Evolutionary conservation across 306 rosid species (phyloP), one percentile per base, ranked within the genome.

Genomic region (Medicago lupulina): DNA sequence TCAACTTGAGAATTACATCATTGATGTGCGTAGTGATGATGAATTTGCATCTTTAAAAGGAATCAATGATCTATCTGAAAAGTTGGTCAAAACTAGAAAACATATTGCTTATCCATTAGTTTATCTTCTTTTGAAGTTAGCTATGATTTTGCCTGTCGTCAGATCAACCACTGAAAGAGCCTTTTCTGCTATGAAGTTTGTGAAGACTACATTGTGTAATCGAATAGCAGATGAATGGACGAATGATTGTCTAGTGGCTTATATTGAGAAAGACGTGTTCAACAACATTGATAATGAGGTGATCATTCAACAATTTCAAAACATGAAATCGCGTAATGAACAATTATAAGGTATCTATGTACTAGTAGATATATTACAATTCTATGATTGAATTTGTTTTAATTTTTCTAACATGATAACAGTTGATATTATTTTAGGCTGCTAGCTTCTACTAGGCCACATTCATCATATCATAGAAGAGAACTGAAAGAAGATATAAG

Each of bases 381-480:
- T 7, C 15, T 31, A 31, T 31, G 7, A 61, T 31, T 60, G 31
- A 19, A 9, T 31, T 31, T 61, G 8, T 14, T 58, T 28, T 18
- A 9, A 3, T 9, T 0, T 14, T 60, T 10, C 21, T 10, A 21
- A 21, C 63, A 21, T 57, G n/a, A 57, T 57, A 21, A 19, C 4
- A 57, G 5, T 57, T 54, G 18, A 18, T 53, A 5, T 57, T 57
- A 57, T 55, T 21, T 21, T 21, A 11, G 7, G 15, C 19, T 19
- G 62, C 11, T 19, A 57, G 36, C 62, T 23, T 57, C 34, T 2
- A 57, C 62, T 57, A 57, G 15, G 34, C 62, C 14, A 18, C 74
- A 9, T 44, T 65, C 73, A 53, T 66, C 73, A 54, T 67, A 60
- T 60, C 47, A 28, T 18, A 78, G 13, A 78, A 78, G 83, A 64